Base-by-base conservation (phyloP, 164 flowering plant genomes). In the Akebia trifoliata region DNA sequence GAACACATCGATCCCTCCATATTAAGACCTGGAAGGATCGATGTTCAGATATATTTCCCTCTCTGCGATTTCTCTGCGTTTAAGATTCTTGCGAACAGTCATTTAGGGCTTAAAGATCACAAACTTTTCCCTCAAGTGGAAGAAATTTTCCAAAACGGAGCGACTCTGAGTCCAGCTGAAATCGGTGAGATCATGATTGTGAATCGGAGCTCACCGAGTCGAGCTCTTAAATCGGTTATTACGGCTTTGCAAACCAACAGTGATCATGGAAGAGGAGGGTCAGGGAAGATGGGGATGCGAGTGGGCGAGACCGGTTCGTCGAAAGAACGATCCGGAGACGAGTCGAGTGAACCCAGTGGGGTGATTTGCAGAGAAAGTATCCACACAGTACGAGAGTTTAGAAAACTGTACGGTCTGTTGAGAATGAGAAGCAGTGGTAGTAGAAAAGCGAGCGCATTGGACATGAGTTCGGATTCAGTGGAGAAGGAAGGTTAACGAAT, bases 31-130 rank as follows among this genome's bases (percentile, higher is more conserved):
- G 98, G 98, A 1, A 58, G 98, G 37, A 69, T 92, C 29, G 98
- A 92, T 50, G 95, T 83, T 14, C 96, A 86, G 39, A 60, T 90
- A 9, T 70, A 84, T 12, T 85, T 90, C 54, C 91, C 94, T 1
- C 50, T 70, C 1, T 90, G 95, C 45, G 89, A 87, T 68, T 90
- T 84, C 63, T 50, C 77, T 0, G 75, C 81, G 0, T 90, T 90
- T 59, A 87, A 84, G 57, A 71, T 64, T 1, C 57, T 90, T 9
- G 91, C 97, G 0, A 74, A 22, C 22, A 87, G 73, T 56, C 81
- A 87, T 60, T 65, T 90, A 39, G 97, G 95, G n/a, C 38, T 87
- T 12, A 90, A 82, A 59, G 97, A 87, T 25, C 97, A 90, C 69
- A 87, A 81, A 66, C 79, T 87, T 15, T 90, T 90, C 56, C 75